These are phyloP conservation scores for Mycena filopes DNA, from an alignment of 768 basidiomycete genomes.

Conservation along the genomic window DNA sequence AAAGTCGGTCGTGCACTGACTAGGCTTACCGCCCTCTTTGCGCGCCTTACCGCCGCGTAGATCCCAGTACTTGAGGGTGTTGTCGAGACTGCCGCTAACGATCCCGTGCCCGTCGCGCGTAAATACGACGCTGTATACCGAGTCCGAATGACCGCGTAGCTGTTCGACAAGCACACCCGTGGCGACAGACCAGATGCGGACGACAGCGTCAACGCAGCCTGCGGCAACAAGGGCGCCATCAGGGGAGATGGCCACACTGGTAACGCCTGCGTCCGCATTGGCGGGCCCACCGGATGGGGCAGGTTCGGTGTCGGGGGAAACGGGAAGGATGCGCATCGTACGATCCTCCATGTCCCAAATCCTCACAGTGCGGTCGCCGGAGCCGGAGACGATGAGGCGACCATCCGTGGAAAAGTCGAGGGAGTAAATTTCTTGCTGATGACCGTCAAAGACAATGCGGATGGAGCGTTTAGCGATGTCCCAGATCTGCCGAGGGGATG, in stretches of 20 bases:
- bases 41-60: conserved; percentile 67
- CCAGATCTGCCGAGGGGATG: conserved; percentile 73
- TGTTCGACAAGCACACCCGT: conserved; percentile 74
- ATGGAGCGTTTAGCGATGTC: conserved; percentile 83
- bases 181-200: conserved; percentile 73
- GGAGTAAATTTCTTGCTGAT: conserved; percentile 93
- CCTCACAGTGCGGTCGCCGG: conserved; percentile 59
- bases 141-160: conserved; percentile 82
- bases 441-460: conserved; percentile 80
- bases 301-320: conserved; percentile 26
- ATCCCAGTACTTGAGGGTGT: conserved; percentile 91
- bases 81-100: conserved; percentile 92
- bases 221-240: conserved; percentile 65
- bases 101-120: conserved; percentile 92
- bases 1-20: conserved; percentile 74
- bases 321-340: conserved; percentile 34
- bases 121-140: conserved; percentile 91
- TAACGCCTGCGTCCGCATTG: conserved; percentile 62
- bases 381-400: conserved; percentile 81
- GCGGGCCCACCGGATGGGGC: conserved; percentile 24
- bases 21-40: conserved; percentile 52
- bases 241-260: conserved; percentile 71
- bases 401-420: conserved; percentile 88
- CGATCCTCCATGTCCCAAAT: conserved; percentile 45
- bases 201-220: conserved; percentile 61